Percentiles rank a stretch among this genome's conserved stretches.
Evolutionary conservation across 805 yeast species (phyloP).

Genomic region (Lachancea meyersii): DNA sequence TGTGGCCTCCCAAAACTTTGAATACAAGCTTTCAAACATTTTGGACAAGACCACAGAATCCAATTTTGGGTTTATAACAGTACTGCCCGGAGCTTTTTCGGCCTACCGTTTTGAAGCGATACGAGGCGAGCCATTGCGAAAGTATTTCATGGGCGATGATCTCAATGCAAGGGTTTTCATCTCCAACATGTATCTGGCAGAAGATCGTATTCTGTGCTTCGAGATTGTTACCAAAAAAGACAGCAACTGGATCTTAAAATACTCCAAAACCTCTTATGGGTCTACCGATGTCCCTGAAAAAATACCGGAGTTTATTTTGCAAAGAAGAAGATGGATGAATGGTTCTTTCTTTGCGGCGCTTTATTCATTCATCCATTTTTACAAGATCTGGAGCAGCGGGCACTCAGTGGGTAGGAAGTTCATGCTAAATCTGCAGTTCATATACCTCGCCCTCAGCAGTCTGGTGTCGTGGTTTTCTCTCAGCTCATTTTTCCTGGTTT

Average conservation of each 20-base stretch:
- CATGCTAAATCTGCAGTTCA: constrained; percentile 66
- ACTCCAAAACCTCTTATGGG: constrained; percentile 83
- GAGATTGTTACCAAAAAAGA: constrained; percentile 83
- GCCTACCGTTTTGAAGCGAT: constrained; percentile 87
- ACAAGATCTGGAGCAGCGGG: constrained; percentile 69
- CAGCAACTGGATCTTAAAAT: constrained; percentile 71
- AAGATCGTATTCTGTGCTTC: constrained; percentile 91
- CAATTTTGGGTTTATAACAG: constrained; percentile 89
- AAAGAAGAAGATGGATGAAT: constrained; percentile 93
- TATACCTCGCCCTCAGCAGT: constrained; percentile 68
- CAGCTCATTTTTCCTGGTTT: constrained; percentile 84
- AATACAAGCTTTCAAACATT: constrained; percentile 91
- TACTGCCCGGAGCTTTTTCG: constrained; percentile 93
- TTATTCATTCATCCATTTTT: constrained; percentile 74
- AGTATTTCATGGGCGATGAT: constrained; percentile 89
- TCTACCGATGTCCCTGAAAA: constrained; percentile 93
- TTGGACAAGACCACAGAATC: constrained; percentile 95
- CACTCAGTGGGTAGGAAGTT: constrained; percentile 67
- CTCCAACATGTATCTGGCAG: constrained; percentile 95
- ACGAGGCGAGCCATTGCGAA: constrained; percentile 76
- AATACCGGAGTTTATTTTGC: constrained; percentile 79
- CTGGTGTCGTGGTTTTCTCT: constrained; percentile 88
- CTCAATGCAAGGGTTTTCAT: constrained; percentile 79
- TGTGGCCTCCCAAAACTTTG: constrained; percentile 95
- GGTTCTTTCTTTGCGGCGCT: constrained; percentile 95